Percentiles rank a stretch among this genome's conserved stretches.
phyloP scores from a whole-genome alignment of 768 basidiomycete genomes.

The Rhodotorula babjevae region DNA sequence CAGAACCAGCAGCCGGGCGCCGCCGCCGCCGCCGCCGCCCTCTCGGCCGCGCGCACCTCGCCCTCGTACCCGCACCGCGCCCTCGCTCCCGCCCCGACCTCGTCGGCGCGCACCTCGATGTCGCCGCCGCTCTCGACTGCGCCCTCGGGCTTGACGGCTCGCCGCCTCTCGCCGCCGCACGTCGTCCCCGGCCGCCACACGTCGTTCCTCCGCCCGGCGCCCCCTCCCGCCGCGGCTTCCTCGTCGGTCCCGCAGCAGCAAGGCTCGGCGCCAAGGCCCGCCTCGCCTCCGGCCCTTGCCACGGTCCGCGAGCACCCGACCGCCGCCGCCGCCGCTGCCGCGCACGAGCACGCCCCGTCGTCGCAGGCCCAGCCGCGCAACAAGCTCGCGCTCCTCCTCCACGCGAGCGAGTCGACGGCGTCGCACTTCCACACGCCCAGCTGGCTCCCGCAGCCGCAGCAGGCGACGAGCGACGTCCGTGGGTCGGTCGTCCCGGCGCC shows the following conservation, averaged over 20 bases:
- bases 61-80: not conserved
- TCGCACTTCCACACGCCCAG: not conserved
- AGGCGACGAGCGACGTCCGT: conserved; percentile 11
- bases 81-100: not conserved
- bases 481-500: not conserved
- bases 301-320: not conserved
- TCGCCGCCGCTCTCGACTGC: not conserved
- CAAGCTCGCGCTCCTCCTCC: conserved; percentile 18
- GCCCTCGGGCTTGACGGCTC: not conserved
- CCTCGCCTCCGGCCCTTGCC: not conserved
- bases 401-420: conserved; percentile 8
- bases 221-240: not conserved
- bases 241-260: not conserved
- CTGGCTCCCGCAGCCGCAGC: not conserved
- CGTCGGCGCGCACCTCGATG: not conserved
- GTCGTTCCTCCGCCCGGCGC: conserved; percentile 4
- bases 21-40: not conserved
- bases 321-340: no score
- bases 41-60: not conserved
- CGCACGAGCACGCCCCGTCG: no score
- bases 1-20: not conserved
- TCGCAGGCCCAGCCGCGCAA: not conserved
- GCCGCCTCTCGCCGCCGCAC: conserved; percentile 6
- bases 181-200: conserved; percentile 10
- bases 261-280: not conserved